Evolutionary conservation across 306 rosid genomes (phyloP).

Genomic region (Sicyos baderoa): DNA sequence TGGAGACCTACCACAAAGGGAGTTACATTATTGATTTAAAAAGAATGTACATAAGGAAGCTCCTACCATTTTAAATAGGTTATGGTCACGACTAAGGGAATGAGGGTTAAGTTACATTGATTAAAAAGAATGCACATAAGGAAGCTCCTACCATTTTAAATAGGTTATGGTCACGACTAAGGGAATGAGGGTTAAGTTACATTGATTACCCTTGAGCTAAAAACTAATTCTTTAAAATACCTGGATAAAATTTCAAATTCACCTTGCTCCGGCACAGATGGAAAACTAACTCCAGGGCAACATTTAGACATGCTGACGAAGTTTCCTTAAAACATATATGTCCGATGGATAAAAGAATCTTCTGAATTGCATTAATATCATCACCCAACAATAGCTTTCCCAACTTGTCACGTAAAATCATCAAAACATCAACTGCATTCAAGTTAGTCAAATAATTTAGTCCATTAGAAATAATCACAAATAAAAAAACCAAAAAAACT

Average conservation of each 20-base stretch:
- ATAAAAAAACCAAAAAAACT: neutral
- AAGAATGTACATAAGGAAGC: neutral
- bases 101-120: neutral
- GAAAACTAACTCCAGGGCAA: conserved; percentile 61
- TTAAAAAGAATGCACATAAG: neutral
- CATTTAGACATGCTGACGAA: conserved; percentile 56
- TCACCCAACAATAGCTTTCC: conserved; percentile 61
- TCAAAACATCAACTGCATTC: conserved; percentile 74
- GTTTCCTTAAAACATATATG: conserved; percentile 75
- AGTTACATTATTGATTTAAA: neutral
- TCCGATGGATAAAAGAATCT: conserved; percentile 69
- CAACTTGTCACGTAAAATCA: conserved; percentile 51
- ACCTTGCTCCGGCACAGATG: conserved; percentile 83
- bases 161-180: neutral
- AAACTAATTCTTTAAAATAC: neutral
- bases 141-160: neutral
- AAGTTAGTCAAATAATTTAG: conserved; percentile 25
- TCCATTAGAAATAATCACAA: conserved; percentile 13
- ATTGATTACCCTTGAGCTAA: neutral
- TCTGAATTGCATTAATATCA: conserved; percentile 74
- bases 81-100: neutral
- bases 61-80: neutral
- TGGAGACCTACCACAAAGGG: neutral
- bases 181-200: no score
- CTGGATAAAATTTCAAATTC: conserved; percentile 15